Base-by-base conservation (phyloP, 2,329 filamentous ascomycete species). In the Pseudogymnoascus sp. region DNA sequence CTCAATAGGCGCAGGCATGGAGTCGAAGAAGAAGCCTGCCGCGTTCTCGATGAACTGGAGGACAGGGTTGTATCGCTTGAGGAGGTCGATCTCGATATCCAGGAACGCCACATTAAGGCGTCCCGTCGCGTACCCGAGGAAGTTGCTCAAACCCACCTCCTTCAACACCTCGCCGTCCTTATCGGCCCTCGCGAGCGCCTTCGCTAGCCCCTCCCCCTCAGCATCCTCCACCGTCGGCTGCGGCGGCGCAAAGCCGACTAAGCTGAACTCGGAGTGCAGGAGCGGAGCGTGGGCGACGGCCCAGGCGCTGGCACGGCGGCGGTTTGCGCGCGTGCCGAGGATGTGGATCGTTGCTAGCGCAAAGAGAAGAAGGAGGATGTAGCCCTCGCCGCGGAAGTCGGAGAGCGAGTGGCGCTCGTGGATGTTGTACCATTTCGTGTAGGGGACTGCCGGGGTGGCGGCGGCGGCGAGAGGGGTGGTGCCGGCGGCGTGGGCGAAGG, bases 391-490 rank as follows among this genome's bases (percentile, higher is more conserved):
- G 77, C 86, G 86, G 82, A 99, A 99, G 75, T 99, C 95, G 72
- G 82, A 82, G 65, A 88, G 79, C 26, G 86, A 86, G 72, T 93
- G 87, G 72, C 95, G 91, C 83, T 97, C 93, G 83, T 96, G 95
- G 66, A 97, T 81, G 63, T 92, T 91, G 79, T 97, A 99, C 95
- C 95, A 99, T 80, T 91, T 91, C 61, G 92, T 96, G 76, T 89
- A 97, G 13, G 90, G 89, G 26, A 81, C 78, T 47, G 74, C 76
- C 50, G 81, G 80, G 65, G 82, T 80, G 16, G 76, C 73, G 33
- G 72, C 70, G 59, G 77, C 75, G 44, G 77, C 76, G 37, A 75
- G 76, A 64, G 81, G 75, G 63, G 80, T 76, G 67, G 81, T 76
- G 65, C 80, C 76, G 64, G 77, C 77, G 59, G 75, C 71, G 37